Base-by-base conservation (phyloP, 257 asterid genomes). In the Thymus quinquecostatus region DNA sequence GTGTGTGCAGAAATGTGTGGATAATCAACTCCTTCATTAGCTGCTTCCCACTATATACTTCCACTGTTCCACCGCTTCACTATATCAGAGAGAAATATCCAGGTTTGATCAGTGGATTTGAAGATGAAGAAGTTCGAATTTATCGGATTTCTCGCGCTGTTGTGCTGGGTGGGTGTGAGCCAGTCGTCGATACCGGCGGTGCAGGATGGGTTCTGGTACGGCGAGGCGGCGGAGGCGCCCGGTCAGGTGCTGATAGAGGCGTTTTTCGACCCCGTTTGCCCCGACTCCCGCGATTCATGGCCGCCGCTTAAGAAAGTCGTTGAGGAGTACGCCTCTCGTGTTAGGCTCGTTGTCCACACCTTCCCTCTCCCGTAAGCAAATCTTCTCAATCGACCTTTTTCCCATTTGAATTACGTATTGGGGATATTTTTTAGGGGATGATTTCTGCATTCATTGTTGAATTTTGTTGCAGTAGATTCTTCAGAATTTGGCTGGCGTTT, bases 191-290 rank as follows among this genome's bases (percentile, higher is more conserved):
- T 87, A 62, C 92, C 96, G 27, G 4, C 83, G 9, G 66, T 50
- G 69, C 85, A 51, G 58, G 90, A 87, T 53, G 97, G 98, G 2
- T 89, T 94, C 84, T 82, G 91, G 96, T 94, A 76, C 83, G 73
- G 70, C n/a, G 60, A 66, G 9, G 67, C 71, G 10, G 2, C 75
- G 9, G 75, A 67, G 34, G 41, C 45, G 69, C 57, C 49, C 48
- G 79, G 61, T 2, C 70, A 88, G 30, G 76, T 91, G 0, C 8
- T 84, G 11, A 83, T 94, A 48, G 99, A 94, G 83, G 97, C 97
- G 2, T 94, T 94, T 59, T 68, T 91, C 2, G 99, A 91, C 79
- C 97, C 99, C 53, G 89, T 94, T 28, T 94, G 97, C 83, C 97
- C 99, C 0, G 97, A 94, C 32, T 84, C 86, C 77, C 75, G 95